Evolutionary conservation across 2,329 filamentous ascomycete species (phyloP), one percentile per base, ranked within the genome.

Genomic region (Akanthomyces muscarius): DNA sequence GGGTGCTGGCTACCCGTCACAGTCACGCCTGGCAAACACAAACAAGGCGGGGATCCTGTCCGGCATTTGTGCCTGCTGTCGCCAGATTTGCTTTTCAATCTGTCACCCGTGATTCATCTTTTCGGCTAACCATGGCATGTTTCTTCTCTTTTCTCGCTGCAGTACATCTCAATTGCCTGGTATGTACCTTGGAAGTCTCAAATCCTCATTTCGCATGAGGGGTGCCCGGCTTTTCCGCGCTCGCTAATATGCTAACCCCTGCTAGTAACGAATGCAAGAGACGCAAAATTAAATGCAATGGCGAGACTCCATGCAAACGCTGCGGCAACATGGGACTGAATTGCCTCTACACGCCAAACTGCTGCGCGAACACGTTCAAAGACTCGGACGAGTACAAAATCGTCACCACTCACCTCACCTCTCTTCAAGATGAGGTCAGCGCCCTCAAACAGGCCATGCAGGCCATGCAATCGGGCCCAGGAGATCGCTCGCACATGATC

Each of bases 351-450:
- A 81, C 86, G 6, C 83, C 86, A 16, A 88, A 88, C 70, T 88
- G 86, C 73, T 88, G 85, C 72, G 78, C 85, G 66, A 93, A 86
- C 78, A 92, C 86, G 74, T 92, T 97, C 82, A 95, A 94, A 75
- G 93, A 97, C 70, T 92, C 92, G 53, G 91, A 96, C 11, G 93
- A 97, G 73, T 97, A 92, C 80, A 90, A 87, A 71, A 84, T 87
- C 44, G 92, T 97, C 87, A 85, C 86, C 61, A 80, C 83, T 41
- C 89, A 95, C 68, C 86, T 97, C 64, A 78, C 80, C 13, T 83
- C 84, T 10, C 82, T 97, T 28, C 92, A 97, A 74, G 88, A 94
- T 61, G 92, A 97, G 76, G 89, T 97, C 70, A 88, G 91, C 64
- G 83, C 83, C 66, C 83, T 98, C 38, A 91, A 89, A 71, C 85